Evolutionary conservation across 495 filamentous ascomycete species (phyloP).

Genomic region (Aspergillus coremiiformis): DNA sequence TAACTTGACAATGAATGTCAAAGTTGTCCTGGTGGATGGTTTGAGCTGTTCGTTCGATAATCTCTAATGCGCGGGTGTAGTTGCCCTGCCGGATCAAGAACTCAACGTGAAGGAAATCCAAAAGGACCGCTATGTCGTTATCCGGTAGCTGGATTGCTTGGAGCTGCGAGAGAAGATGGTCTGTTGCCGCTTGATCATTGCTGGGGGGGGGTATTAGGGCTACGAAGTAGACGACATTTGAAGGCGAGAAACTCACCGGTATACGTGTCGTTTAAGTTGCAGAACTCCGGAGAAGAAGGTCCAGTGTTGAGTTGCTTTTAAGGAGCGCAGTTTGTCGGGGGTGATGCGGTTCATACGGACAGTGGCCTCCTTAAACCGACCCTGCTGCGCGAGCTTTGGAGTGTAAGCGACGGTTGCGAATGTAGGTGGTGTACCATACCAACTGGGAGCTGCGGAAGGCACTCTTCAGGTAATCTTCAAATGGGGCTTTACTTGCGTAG

Average conservation of each 20-base stretch:
- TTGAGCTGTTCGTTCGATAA: conserved; percentile 60
- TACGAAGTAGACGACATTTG: neutral
- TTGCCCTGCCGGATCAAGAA: conserved; percentile 57
- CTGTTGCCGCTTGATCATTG: conserved; percentile 60
- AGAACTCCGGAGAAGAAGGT: conserved; percentile 63
- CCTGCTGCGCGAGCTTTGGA: conserved; percentile 49
- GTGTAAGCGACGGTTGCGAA: conserved; percentile 11
- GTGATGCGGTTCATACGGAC: conserved; percentile 59
- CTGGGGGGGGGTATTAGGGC: conserved; percentile 28
- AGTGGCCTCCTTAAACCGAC: conserved; percentile 65
- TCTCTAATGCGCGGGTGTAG: conserved; percentile 54
- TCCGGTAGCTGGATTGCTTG: conserved; percentile 50
- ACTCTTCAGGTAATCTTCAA: conserved; percentile 71
- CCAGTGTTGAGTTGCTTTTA: conserved; percentile 78
- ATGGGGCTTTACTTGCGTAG: conserved; percentile 53
- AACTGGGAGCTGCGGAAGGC: conserved; percentile 51
- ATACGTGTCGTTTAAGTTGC: conserved; percentile 61
- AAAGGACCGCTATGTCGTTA: conserved; percentile 61
- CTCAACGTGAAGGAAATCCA: conserved; percentile 66
- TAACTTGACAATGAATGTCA: conserved; percentile 68
- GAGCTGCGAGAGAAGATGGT: conserved; percentile 55
- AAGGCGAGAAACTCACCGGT: conserved; percentile 38
- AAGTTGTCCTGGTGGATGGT: conserved; percentile 59
- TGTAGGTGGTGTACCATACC: conserved; percentile 26
- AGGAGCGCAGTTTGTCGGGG: conserved; percentile 57